phyloP scores from a whole-genome alignment of 2,329 filamentous ascomycete species.

The Fusarium stilboides region DNA sequence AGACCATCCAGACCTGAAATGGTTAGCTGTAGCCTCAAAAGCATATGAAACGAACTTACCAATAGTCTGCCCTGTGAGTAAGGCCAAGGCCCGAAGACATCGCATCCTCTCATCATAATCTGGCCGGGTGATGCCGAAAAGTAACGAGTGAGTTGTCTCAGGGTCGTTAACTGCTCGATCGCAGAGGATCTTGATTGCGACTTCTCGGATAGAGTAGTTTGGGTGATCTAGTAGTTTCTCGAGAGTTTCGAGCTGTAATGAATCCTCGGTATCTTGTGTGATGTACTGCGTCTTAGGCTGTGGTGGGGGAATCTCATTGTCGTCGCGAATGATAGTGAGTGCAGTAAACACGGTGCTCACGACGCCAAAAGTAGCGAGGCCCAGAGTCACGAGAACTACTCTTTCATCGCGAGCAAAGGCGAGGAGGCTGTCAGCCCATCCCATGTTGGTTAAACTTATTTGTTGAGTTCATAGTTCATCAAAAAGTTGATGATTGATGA shows the following conservation, averaged over 20 bases:
- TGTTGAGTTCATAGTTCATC: slow-evolving; percentile 33
- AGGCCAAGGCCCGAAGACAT: slow-evolving; percentile 69
- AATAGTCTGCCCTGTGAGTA: slow-evolving; percentile 64
- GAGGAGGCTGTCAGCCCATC: slow-evolving; percentile 52
- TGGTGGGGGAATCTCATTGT: slow-evolving; percentile 75
- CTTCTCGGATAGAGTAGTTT: slow-evolving; percentile 80
- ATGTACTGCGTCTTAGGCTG: slow-evolving; percentile 80
- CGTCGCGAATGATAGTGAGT: slow-evolving; percentile 72
- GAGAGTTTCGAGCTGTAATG: slow-evolving; percentile 76
- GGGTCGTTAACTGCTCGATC: slow-evolving; percentile 73
- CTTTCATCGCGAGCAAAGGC: slow-evolving; percentile 65
- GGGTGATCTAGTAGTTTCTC: slow-evolving; percentile 78
- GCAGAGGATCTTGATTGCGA: slow-evolving; percentile 72
- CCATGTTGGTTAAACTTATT: slow-evolving; percentile 56
- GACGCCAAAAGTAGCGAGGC: slow-evolving; percentile 72
- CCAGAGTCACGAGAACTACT: slow-evolving; percentile 67
- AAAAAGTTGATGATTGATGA: slow-evolving; percentile 5
- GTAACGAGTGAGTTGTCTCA: slow-evolving; percentile 64
- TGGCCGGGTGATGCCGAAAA: slow-evolving; percentile 72
- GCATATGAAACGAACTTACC: slow-evolving; percentile 36
- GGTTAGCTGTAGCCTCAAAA: slow-evolving; percentile 32
- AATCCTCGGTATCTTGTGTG: slow-evolving; percentile 81
- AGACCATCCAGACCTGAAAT: slow-evolving; percentile 57
- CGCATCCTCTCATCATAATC: slow-evolving; percentile 72
- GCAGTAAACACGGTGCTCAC: slow-evolving; percentile 70